Evolutionary conservation across 1,284 basidiomycete species (phyloP), one percentile per base, ranked within the genome.

Genomic region (Trichosporon sp.): DNA sequence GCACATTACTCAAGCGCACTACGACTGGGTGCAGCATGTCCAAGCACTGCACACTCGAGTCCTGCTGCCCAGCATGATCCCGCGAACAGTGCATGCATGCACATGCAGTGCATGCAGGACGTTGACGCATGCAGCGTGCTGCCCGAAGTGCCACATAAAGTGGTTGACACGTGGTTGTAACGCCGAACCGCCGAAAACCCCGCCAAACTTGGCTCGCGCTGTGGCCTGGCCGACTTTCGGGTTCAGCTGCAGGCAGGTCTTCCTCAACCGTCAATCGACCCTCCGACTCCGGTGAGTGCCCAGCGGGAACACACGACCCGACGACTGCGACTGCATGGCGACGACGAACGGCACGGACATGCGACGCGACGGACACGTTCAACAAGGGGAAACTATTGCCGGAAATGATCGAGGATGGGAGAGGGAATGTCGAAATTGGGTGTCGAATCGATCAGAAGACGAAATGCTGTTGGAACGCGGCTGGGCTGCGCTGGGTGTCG

Each of bases 261-360:
- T 60, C 56, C 32, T 15, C 13, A 60, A 31, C 56, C 56, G 15
- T 60, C 56, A 60, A 60, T 29, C 56, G 56, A 60, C 56, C 56
- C 56, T 60, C 53, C 56, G 56, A 60, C 56, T 60, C 29, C 56
- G 56, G 56, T 60, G 56, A 60, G 56, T 60, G 27, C 27, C 31
- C 5, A 29, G 56, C 15, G 56, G 23, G 29, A 60, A 31, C 27
- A 27, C 53, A 18, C 53, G 27, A 60, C 56, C 15, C 56, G 56
- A 31, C 56, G 56, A 32, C 31, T 29, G 23, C 56, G 56, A 60
- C 56, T 31, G 27, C 56, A 31, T n/a, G 18, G 18, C 27, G 56
- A 60, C 27, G 56, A 60, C 56, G 29, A 32, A 31, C 56, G 27
- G 12, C 56, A 8, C n/a, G 32, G 25, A 51, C n/a, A 51, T 42